Evolutionary conservation across 176 grass and related monocot species (phyloP).

Genomic region (Rhipidocladum racemiflorum): DNA sequence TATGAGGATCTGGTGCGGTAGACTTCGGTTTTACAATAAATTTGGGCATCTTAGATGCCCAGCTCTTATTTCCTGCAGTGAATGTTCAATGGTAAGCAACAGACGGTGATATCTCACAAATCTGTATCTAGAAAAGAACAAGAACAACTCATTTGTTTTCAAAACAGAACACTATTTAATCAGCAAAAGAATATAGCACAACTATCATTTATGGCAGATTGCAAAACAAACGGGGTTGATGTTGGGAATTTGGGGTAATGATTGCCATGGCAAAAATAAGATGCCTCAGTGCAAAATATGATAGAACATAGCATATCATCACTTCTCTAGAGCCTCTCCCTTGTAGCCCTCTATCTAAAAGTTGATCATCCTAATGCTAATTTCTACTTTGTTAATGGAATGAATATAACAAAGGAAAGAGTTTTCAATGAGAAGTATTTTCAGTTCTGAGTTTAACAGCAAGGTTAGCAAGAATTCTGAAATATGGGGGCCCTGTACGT

Average conservation of each 20-base stretch:
- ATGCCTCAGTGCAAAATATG: not conserved
- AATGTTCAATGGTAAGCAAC: slow-evolving; percentile 18
- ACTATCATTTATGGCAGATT: not conserved
- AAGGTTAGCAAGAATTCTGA: not conserved
- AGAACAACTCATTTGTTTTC: not conserved
- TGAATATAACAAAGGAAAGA: not conserved
- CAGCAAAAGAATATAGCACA: not conserved
- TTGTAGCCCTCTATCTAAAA: not conserved
- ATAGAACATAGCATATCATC: not conserved
- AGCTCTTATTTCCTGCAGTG: slow-evolving; percentile 31
- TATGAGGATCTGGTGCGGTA: not conserved
- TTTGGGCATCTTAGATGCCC: slow-evolving; percentile 39
- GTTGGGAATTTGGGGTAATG: not conserved
- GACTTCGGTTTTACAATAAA: slow-evolving; percentile 50
- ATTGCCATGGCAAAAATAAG: not conserved
- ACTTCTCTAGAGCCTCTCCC: not conserved
- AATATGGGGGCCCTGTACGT: not conserved
- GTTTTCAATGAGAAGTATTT: not conserved
- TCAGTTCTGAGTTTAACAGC: not conserved
- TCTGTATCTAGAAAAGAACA: not conserved
- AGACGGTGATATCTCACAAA: not conserved
- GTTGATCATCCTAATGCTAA: not conserved
- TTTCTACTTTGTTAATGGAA: not conserved
- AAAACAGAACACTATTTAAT: not conserved
- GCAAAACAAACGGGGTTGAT: not conserved